phyloP scores from a whole-genome alignment of 306 rosid genomes.

The Delonix regia region DNA sequence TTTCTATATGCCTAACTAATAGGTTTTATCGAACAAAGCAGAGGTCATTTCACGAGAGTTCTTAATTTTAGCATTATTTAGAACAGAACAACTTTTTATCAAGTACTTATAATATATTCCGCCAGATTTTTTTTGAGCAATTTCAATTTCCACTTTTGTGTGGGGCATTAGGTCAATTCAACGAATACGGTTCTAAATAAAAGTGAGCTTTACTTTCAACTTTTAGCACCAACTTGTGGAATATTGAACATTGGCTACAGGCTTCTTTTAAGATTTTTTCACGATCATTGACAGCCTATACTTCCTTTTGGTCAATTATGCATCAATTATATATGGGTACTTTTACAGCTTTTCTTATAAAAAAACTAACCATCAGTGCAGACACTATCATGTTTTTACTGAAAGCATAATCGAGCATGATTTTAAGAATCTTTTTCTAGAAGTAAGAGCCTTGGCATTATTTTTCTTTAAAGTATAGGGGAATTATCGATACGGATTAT shows the following conservation, averaged over 20 bases:
- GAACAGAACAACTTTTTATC: too few species aligned
- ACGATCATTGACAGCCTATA: background rate
- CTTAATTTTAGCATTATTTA: too few species aligned
- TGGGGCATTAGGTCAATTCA: background rate
- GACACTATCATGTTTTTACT: background rate
- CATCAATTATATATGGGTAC: background rate
- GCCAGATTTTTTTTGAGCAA: background rate
- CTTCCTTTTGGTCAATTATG: background rate
- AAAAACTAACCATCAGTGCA: background rate
- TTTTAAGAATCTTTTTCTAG: background rate
- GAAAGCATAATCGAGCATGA: background rate
- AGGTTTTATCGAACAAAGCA: background rate
- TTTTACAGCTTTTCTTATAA: background rate
- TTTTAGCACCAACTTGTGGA: background rate
- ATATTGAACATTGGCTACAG: background rate
- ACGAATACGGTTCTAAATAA: background rate
- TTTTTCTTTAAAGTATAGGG: too few species aligned
- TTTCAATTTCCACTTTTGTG: background rate
- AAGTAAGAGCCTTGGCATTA: background rate
- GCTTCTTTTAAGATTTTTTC: background rate
- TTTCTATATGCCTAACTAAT: background rate
- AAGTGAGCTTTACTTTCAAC: background rate
- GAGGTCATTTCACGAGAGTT: background rate
- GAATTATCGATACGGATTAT: too few species aligned
- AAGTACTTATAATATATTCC: too few species aligned